Evolutionary conservation across 2,329 filamentous ascomycete species (phyloP), one percentile per base, ranked within the genome.

Genomic region (Apiospora pterosperma): DNA sequence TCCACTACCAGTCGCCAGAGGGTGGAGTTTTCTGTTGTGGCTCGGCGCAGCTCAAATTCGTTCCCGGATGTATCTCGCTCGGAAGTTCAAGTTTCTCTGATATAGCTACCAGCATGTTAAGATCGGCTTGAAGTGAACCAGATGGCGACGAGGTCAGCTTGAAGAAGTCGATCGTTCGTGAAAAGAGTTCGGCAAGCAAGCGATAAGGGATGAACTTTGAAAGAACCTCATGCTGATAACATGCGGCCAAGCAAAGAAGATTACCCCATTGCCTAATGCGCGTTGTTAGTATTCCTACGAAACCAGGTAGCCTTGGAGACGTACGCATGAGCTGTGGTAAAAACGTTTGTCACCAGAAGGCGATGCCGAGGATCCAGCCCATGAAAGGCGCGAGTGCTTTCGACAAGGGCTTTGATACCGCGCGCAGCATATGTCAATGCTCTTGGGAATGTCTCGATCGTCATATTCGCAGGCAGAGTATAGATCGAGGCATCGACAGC

Each of bases 271-370:
- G 96, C 6, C 94, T 97, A 67, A 28, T 64, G 64, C 63, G 63
- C 25, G 21, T n/a, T 28, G 38, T 62, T 8, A 21, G 38, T 6
- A 59, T 62, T 55, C n/a, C n/a, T 28, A 16, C 4, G 19, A 39
- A 11, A 23, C 19, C 25, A n/a, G n/a, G n/a, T 19, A 12, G 4
- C n/a, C 19, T 6, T 44, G 16, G 16, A 2, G 39, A 88, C 92
- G 87, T 91, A 97, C 92, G 94, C 94, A 83, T 97, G 94, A 67
- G 93, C 91, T 21, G 95, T 98, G 62, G 95, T 94, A 78, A 97
- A 97, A 28, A 97, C 90, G 72, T 97, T 98, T n/a, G 95, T 98
- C 64, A 97, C 89, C 61, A 97, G 90, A 10, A 91, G 87, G 36
- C 93, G 87, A 67, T 85, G 80, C 31, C 76, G 78, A n/a, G 80